Evolutionary conservation across 1,284 basidiomycete genomes (phyloP).

Genomic region (Ceratobasidium sp.): DNA sequence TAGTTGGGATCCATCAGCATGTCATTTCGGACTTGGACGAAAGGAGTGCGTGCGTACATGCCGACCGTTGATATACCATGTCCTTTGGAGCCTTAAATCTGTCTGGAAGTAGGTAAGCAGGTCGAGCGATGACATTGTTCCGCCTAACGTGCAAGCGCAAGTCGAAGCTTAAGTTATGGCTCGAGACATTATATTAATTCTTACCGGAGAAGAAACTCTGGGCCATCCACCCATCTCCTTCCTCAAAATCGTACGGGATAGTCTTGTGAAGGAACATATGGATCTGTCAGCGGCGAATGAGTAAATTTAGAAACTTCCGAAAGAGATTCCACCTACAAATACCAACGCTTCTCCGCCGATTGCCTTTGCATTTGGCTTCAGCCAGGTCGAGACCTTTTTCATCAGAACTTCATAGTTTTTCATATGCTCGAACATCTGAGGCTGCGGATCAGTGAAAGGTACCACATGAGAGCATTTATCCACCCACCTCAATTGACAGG

Average conservation of each 20-base stretch:
- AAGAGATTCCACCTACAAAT: constrained; percentile 58
- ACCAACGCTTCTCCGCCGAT: constrained; percentile 61
- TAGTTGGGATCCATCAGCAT: background rate
- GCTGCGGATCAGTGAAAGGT: background rate
- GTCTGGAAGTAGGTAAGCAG: constrained; percentile 78
- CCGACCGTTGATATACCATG: constrained; percentile 72
- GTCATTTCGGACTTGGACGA: background rate
- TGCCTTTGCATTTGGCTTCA: constrained; percentile 60
- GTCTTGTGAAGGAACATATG: constrained; percentile 80
- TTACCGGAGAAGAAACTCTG: constrained; percentile 78
- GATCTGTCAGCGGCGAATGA: constrained; percentile 51
- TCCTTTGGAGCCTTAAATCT: constrained; percentile 67
- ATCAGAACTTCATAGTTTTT: constrained; percentile 78
- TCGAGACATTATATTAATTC: constrained; percentile 36
- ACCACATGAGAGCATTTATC: background rate
- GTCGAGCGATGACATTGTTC: constrained; percentile 76
- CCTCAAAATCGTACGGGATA: constrained; percentile 78
- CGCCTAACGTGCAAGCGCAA: constrained; percentile 56
- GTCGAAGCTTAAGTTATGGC: constrained; percentile 56
- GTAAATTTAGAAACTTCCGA: background rate
- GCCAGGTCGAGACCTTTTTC: constrained; percentile 74
- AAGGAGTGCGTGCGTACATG: constrained; percentile 1
- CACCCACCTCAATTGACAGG: constrained; percentile 71
- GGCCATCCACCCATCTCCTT: constrained; percentile 81
- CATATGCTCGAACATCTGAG: constrained; percentile 85